Conservation (phyloP, 805 yeast genomes). For the Zygosaccharomyces rouxii region DNA sequence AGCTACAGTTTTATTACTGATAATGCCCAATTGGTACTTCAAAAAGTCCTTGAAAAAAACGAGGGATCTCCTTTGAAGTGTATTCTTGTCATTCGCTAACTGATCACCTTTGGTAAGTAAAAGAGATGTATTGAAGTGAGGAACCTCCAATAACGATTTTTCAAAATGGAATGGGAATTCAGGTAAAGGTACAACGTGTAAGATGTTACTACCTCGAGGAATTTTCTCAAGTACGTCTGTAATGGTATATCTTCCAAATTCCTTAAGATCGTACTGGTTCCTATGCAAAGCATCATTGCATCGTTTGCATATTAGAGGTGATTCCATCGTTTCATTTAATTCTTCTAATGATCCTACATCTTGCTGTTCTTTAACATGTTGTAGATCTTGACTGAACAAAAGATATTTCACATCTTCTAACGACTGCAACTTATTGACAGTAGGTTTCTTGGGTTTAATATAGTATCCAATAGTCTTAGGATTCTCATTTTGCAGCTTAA, state of each 20-base stretch:
- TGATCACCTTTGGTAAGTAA: slow-evolving; percentile 35
- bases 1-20: slow-evolving; percentile 26
- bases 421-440: slow-evolving; percentile 5
- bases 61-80: slow-evolving; percentile 23
- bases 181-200: slow-evolving; percentile 59
- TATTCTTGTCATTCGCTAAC: slow-evolving; percentile 20
- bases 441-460: slow-evolving; percentile 23
- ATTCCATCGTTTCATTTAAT: slow-evolving; percentile 11
- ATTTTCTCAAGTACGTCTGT: slow-evolving; percentile 32
- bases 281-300: slow-evolving; percentile 51
- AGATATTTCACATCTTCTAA: slow-evolving; percentile 28
- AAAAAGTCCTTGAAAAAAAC: slow-evolving; percentile 35
- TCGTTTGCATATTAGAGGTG: slow-evolving; percentile 44
- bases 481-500: slow-evolving; percentile 42
- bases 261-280: slow-evolving; percentile 39
- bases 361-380: slow-evolving; percentile 19
- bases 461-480: slow-evolving; percentile 44
- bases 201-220: slow-evolving; percentile 45
- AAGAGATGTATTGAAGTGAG: slow-evolving; percentile 14
- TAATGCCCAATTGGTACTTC: slow-evolving; percentile 27
- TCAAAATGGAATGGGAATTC: slow-evolving; percentile 69
- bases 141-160: slow-evolving; percentile 15
- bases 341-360: slow-evolving; percentile 9
- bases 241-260: slow-evolving; percentile 29
- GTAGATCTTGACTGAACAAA: slow-evolving; percentile 30